These are phyloP conservation scores for Aspergillus cristatus DNA, from an alignment of 495 filamentous ascomycete species.

Conservation along the genomic window DNA sequence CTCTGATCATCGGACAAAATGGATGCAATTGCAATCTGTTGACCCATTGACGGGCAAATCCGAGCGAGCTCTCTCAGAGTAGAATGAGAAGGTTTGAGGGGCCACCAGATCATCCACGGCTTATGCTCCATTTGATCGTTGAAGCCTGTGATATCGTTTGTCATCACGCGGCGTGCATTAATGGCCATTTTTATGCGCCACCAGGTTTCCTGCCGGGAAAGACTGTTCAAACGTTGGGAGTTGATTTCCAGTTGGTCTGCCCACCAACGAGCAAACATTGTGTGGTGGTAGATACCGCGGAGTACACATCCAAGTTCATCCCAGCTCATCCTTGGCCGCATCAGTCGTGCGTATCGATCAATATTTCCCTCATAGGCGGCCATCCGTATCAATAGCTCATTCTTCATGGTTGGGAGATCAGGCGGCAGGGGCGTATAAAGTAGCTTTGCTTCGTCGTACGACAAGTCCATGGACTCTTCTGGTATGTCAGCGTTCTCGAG, in stretches of 20 bases:
- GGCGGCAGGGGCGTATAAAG: slow-evolving; percentile 15
- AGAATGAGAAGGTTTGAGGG: slow-evolving; percentile 6
- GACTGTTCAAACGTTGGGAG: not conserved
- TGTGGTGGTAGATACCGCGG: slow-evolving; percentile 19
- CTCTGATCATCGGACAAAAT: slow-evolving; percentile 10
- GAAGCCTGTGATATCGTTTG: slow-evolving; percentile 12
- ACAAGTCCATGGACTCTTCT: slow-evolving; percentile 1
- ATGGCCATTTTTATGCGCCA: slow-evolving; percentile 11
- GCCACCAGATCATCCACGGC: slow-evolving; percentile 13
- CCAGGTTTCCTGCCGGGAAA: not conserved
- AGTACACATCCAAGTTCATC: slow-evolving; percentile 13
- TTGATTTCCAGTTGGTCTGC: slow-evolving; percentile 12
- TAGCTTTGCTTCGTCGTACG: not conserved
- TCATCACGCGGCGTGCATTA: slow-evolving; percentile 14
- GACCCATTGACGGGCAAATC: slow-evolving; percentile 11
- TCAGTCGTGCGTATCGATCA: slow-evolving; percentile 18
- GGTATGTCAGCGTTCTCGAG: slow-evolving; percentile 6
- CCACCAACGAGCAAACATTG: slow-evolving; percentile 19
- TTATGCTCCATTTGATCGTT: slow-evolving; percentile 9
- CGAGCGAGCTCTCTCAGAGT: slow-evolving; percentile 8
- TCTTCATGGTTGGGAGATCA: slow-evolving; percentile 19
- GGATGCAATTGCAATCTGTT: slow-evolving; percentile 10
- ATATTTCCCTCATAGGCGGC: slow-evolving; percentile 19
- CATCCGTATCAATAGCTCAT: slow-evolving; percentile 15
- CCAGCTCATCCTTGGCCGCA: slow-evolving; percentile 4